Percentiles rank a stretch among this genome's conserved stretches.
These are phyloP conservation scores for Lizanozyma gosingica DNA, from an alignment of 1,139 yeast species.

Conservation along the genomic window DNA sequence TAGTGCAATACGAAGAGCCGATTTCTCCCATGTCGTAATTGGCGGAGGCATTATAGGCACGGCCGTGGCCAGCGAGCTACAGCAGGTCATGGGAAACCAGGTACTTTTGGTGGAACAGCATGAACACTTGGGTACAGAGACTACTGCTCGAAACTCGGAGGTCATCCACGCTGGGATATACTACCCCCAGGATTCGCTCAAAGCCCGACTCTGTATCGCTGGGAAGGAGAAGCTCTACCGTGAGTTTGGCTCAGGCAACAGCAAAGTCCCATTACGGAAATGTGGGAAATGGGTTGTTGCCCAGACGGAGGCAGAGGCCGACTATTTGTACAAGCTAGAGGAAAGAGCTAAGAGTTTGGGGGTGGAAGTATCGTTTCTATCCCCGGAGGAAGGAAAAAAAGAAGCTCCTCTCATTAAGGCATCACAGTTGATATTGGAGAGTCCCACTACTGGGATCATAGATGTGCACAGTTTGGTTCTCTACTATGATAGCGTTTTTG, in stretches of 20 bases:
- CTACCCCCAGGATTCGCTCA: slow-evolving; percentile 60
- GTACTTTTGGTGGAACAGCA: slow-evolving; percentile 69
- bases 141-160: slow-evolving; percentile 82
- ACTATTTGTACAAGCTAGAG: slow-evolving; percentile 46
- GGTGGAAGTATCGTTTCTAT: slow-evolving; percentile 53
- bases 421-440: slow-evolving; percentile 49
- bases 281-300: slow-evolving; percentile 93
- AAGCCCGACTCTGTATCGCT: slow-evolving; percentile 59
- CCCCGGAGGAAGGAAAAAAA: slow-evolving; percentile 30
- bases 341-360: slow-evolving; percentile 38
- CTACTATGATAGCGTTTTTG: slow-evolving; percentile 46
- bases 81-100: slow-evolving; percentile 33
- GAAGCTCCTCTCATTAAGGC: slow-evolving; percentile 66
- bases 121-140: slow-evolving; percentile 59
- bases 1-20: slow-evolving; percentile 15
- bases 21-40: slow-evolving; percentile 70
- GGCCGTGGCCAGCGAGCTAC: slow-evolving; percentile 66
- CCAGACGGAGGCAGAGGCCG: slow-evolving; percentile 55
- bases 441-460: slow-evolving; percentile 83
- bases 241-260: slow-evolving; percentile 29
- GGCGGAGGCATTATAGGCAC: slow-evolving; percentile 91
- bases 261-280: slow-evolving; percentile 38
- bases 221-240: slow-evolving; percentile 66
- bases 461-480: slow-evolving; percentile 71
- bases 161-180: slow-evolving; percentile 90